Conservation (phyloP, 1,284 basidiomycete genomes). For the Cutaneotrichosporon daszewskae region DNA sequence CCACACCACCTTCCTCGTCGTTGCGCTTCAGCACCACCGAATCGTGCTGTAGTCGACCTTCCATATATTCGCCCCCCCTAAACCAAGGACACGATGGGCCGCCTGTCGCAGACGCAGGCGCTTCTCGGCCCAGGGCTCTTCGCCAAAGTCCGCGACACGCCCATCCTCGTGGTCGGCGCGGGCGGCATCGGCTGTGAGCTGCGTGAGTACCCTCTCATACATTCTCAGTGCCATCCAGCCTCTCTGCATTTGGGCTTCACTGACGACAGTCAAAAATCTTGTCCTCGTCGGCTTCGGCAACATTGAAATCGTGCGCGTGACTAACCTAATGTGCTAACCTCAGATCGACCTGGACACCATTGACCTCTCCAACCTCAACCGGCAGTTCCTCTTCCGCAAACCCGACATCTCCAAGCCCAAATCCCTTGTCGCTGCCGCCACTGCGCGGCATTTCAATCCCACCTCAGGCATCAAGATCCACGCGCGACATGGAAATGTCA, state of each 20-base stretch:
- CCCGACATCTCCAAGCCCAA: constrained; percentile 97
- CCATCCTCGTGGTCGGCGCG: constrained; percentile 85
- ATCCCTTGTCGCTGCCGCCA: constrained; percentile 83
- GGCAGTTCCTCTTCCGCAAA: constrained; percentile 96
- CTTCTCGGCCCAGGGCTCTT: constrained; percentile 69
- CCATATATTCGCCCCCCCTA: too few relatives aligned
- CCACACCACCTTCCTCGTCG: neutral
- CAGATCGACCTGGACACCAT: constrained; percentile 96
- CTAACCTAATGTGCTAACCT: constrained; percentile 1
- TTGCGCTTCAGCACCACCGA: too few relatives aligned
- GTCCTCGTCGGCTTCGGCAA: constrained; percentile 87
- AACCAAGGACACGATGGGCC: constrained; percentile 23
- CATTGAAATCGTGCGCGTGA: constrained; percentile 59
- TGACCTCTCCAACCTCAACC: constrained; percentile 95
- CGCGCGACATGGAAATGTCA: constrained; percentile 92
- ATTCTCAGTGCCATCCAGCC: too few relatives aligned
- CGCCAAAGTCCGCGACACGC: constrained; percentile 53
- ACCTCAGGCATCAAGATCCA: constrained; percentile 62
- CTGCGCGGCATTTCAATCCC: constrained; percentile 87
- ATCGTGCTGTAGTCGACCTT: too few relatives aligned
- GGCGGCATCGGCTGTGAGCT: constrained; percentile 98
- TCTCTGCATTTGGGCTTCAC: neutral
- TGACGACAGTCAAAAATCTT: constrained; percentile 79
- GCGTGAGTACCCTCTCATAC: constrained; percentile 57
- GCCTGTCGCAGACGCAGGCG: constrained; percentile 44